Evolutionary conservation across 352 stramenopile species (phyloP).

Genomic region (Phytophthora litchii): DNA sequence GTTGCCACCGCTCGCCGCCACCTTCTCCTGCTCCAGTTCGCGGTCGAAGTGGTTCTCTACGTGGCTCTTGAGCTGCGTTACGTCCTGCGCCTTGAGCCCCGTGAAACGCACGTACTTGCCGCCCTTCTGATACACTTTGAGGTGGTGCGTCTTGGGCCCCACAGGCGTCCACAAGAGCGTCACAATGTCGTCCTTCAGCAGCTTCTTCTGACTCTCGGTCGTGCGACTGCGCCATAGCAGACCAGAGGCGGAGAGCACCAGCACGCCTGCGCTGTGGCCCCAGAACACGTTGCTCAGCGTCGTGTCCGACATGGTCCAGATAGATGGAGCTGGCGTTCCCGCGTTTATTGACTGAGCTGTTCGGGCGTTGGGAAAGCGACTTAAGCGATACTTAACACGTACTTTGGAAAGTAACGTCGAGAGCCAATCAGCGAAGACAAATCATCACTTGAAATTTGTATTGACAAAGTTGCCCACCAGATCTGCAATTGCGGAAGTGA

Average conservation of each 20-base stretch:
- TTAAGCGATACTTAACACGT: background rate
- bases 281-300: slow-evolving; percentile 89
- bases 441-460: background rate
- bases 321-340: slow-evolving; percentile 17
- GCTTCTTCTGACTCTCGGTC: slow-evolving; percentile 87
- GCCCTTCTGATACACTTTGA: slow-evolving; percentile 87
- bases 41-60: slow-evolving; percentile 88
- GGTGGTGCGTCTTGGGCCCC: slow-evolving; percentile 79
- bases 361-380: slow-evolving; percentile 1
- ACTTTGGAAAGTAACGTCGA: slow-evolving; percentile 1
- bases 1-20: slow-evolving; percentile 90
- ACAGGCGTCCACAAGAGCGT: slow-evolving; percentile 86
- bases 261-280: slow-evolving; percentile 83
- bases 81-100: slow-evolving; percentile 69
- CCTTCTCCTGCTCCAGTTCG: slow-evolving; percentile 90
- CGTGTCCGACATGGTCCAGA: slow-evolving; percentile 58
- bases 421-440: background rate
- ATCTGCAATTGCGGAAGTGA: too few relatives aligned
- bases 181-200: slow-evolving; percentile 86
- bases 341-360: slow-evolving; percentile 1
- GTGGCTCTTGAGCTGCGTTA: slow-evolving; percentile 66
- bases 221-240: slow-evolving; percentile 77
- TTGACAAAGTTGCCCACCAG: background rate
- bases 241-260: slow-evolving; percentile 75
- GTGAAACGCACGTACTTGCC: slow-evolving; percentile 89